Evolutionary conservation across 169 alveolate genomes (phyloP), one percentile per base, ranked within the genome.

Genomic region (Plasmodium blacklocki): DNA sequence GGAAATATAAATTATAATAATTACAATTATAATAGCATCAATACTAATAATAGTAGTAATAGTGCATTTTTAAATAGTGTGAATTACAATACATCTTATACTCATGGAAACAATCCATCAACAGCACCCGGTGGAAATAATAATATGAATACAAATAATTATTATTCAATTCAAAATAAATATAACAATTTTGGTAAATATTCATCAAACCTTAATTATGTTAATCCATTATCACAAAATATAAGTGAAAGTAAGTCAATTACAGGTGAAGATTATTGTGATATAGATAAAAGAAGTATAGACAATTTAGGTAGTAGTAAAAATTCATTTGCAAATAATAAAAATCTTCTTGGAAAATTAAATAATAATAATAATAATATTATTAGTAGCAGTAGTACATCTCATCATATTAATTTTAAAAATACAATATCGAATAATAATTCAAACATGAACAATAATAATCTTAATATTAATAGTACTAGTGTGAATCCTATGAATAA

Each of bases 141-240:
- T 63, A 54, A 43, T 68, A 14, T 62, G 52, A 76, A 18, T 18
- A 76, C 12, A 49, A 14, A 63, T 76, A 64, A 64, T 45, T 52
- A 9, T 19, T 64, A 62, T 21, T 14, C 74, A 8, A 21, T 62
- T 39, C 63, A 32, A 50, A 64, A 45, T 58, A 76, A 64, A 43
- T 76, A 76, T 58, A 76, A 64, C 43, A 63, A 74, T 14, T 15
- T 76, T 49, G 49, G 70, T 26, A 76, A 43, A 56, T 76, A 32
- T 56, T 54, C 78, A 18, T 49, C 29, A 18, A 64, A 39, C 52
- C 45, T 63, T 11, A 76, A 70, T 68, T 47, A 45, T 52, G 62
- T 52, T 3, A 52, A 52, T 52, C 21, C 21, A 15, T 52, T 52
- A 39, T 39, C 47, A 11, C n/a, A 0, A n/a, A 52, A 12, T 45